Percentiles rank a stretch among this genome's conserved stretches.
phyloP scores from a whole-genome alignment of 2,329 filamentous ascomycete species.

The Fusarium tricinctum region DNA sequence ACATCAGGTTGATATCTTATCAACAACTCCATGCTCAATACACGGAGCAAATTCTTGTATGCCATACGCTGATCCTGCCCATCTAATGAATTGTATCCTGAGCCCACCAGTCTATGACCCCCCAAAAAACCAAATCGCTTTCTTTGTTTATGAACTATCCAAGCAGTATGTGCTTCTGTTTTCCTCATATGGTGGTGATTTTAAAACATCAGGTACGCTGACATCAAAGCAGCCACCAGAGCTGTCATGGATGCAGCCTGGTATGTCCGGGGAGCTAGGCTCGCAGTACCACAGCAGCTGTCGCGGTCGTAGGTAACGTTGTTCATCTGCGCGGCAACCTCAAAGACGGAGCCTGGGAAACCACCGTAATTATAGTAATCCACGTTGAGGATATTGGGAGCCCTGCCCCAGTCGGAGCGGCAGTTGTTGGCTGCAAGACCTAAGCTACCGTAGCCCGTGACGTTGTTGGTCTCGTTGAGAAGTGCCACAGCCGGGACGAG shows the following conservation, averaged over 20 bases:
- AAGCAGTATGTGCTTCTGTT: conserved; percentile 4
- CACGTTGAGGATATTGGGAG: conserved; percentile 84
- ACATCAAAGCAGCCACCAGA: conserved; percentile 42
- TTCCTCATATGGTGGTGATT: background rate
- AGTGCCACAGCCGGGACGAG: conserved; percentile 79
- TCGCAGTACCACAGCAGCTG: conserved; percentile 67
- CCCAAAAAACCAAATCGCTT: conserved; percentile 36
- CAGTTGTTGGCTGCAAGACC: conserved; percentile 76
- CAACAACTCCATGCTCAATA: conserved; percentile 11
- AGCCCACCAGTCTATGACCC: conserved; percentile 29
- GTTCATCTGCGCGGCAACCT: conserved; percentile 77
- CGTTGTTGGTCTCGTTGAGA: conserved; percentile 80
- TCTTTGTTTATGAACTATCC: conserved; percentile 17
- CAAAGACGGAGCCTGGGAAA: conserved; percentile 79
- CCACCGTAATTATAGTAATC: conserved; percentile 85
- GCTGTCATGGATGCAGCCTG: conserved; percentile 39
- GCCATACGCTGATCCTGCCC: conserved; percentile 23
- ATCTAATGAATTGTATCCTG: conserved; percentile 30
- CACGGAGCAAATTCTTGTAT: conserved; percentile 12
- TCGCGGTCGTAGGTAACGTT: conserved; percentile 75
- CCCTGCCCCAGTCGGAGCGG: conserved; percentile 70
- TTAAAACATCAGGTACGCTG: conserved; percentile 43
- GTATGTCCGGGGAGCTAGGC: conserved; percentile 49
- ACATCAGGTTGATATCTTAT: background rate
- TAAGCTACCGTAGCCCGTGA: conserved; percentile 74